Evolutionary conservation across 768 basidiomycete genomes (phyloP).

Genomic region (Megacollybia marginata): DNA sequence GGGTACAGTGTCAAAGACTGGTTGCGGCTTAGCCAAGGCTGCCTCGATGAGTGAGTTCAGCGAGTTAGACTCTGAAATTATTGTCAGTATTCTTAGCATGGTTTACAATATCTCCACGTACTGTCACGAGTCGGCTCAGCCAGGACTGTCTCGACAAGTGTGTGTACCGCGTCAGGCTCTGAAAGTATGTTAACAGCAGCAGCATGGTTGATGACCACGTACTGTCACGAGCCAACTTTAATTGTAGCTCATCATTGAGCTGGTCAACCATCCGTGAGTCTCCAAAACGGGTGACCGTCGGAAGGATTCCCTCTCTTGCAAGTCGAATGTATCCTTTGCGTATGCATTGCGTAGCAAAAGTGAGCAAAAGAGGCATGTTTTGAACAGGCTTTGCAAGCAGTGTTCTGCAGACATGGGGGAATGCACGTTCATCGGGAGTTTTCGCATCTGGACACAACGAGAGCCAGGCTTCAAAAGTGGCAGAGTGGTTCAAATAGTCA

Average conservation of each 20-base stretch:
- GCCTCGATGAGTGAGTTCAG: no score
- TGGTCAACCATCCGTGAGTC: conserved; percentile 4
- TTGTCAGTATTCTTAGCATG: no score
- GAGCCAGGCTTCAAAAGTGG: conserved; percentile 33
- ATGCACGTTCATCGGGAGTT: conserved; percentile 4
- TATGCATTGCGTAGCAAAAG: conserved; percentile 36
- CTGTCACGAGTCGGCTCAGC: no score
- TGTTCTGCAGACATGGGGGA: conserved; percentile 6
- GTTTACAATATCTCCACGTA: no score
- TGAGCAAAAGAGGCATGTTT: conserved; percentile 28
- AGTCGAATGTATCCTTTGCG: conserved; percentile 35
- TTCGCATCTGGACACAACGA: conserved; percentile 30
- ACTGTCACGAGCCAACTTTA: no score
- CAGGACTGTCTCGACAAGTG: no score
- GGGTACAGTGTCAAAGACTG: no score
- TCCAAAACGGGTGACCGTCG: conserved; percentile 12
- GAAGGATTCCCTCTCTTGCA: conserved; percentile 17
- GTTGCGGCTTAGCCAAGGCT: no score
- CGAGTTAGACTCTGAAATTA: not conserved
- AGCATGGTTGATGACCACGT: no score
- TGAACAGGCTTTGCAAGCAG: conserved; percentile 24
- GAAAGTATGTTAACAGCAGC: no score
- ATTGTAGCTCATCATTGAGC: conserved; percentile 3
- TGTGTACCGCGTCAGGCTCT: no score
- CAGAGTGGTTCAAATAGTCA: conserved; percentile 10